Conservation (phyloP, 352 stramenopile species). For the Globisporangium okanoganense region DNA sequence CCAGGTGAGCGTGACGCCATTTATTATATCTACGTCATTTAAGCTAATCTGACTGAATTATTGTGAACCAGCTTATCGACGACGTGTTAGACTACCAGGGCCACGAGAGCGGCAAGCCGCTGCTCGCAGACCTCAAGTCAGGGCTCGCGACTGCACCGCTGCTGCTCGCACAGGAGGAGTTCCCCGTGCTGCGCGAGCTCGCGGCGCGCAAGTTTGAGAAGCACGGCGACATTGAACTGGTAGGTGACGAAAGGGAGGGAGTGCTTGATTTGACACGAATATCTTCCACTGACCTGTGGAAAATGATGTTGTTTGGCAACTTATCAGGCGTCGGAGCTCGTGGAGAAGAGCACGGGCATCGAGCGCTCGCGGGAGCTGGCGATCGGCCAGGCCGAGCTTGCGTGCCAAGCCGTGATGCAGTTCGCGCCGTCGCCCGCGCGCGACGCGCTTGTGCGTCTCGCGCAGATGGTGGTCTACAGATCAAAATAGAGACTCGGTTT, state of each 20-base stretch:
- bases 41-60: not conserved
- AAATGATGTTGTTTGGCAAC: constrained; percentile 10
- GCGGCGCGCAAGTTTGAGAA: constrained; percentile 90
- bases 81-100: constrained; percentile 98
- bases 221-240: constrained; percentile 90
- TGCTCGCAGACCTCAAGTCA: constrained; percentile 94
- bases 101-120: constrained; percentile 91
- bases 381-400: constrained; percentile 95
- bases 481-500: constrained; percentile 67
- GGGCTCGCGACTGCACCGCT: constrained; percentile 96
- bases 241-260: constrained; percentile 21
- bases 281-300: constrained; percentile 5
- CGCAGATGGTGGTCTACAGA: constrained; percentile 84
- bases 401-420: constrained; percentile 90
- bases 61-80: constrained; percentile 87
- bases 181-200: constrained; percentile 88
- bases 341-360: constrained; percentile 91
- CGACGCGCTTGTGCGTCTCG: constrained; percentile 84
- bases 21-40: not conserved
- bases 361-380: constrained; percentile 92
- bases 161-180: constrained; percentile 94
- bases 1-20: constrained; percentile 65
- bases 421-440: constrained; percentile 77
- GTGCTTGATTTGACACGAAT: constrained; percentile 20
- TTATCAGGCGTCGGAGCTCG: constrained; percentile 72